Base-by-base conservation (phyloP, 345 rosid genomes). In the Aquilaria sinensis region DNA sequence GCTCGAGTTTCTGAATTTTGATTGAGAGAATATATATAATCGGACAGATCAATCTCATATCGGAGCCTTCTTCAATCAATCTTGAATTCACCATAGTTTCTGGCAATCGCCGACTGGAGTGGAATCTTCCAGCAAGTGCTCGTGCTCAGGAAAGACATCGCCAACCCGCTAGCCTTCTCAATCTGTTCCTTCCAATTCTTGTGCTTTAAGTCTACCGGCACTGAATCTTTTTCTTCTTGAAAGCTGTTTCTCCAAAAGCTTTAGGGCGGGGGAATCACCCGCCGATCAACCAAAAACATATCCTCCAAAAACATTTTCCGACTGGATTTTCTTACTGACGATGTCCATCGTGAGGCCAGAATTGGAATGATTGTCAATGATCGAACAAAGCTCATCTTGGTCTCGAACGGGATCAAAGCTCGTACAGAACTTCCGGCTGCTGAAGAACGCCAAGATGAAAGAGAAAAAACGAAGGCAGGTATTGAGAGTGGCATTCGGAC, bases 141-240 rank as follows among this genome's bases (percentile, higher is more conserved):
- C 3, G 79, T 77, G 62, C 83, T 79, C 74, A 89, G 58, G 60
- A 66, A 89, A 74, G 86, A 64, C 74, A 86, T 61, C 29, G 80
- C 87, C 29, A 90, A 86, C 2, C 79, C 81, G 70, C 90, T 84
- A 41, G 74, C 83, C 30, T 61, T 84, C 48, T 78, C 79, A 37
- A 89, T 69, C 78, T 86, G 96, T 74, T 89, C 87, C 73, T 80
- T 89, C 96, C 96, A 89, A 52, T 84, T 86, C 65, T 75, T 78
- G 30, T 89, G 90, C 67, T 71, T 78, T 80, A 89, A 80, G 67
- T 89, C 84, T 13, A 89, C 32, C 7, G 80, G 78, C 33, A 85
- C 70, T 0, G 96, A 57, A 84, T 77, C 86, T 83, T 89, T 83
- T 84, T 89, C 63, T 76, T 86, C 70, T 69, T 70, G 29, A 86